Evolutionary conservation across 192 early-diverging fungal species (phyloP), one percentile per base, ranked within the genome.

Genomic region (Fimicolochytrium jonesii): DNA sequence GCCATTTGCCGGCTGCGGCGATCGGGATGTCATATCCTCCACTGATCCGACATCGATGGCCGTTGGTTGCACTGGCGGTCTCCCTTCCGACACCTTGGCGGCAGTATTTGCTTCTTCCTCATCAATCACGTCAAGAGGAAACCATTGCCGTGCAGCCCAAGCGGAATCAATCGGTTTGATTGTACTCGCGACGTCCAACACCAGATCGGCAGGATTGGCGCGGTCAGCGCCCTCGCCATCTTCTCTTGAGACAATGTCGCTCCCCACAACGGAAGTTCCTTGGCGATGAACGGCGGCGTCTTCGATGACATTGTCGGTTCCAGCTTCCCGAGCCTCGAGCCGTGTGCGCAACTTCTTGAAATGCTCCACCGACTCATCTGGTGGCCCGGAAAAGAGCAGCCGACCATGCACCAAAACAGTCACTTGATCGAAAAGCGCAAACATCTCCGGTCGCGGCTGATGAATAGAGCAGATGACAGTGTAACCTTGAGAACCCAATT

Each of bases 401-500:
- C 66, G 46, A 3, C 66, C 66, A 26, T 60, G 49, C 3, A 52
- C 57, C 11, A 95, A 75, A 4, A 95, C 75, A 41, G 90, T 54
- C 7, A 95, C 64, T 18, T 91, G 78, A 68, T 91, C 89, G 68
- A 95, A 93, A 60, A 87, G 82, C 44, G 86, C 81, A 67, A 92
- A 92, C 48, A 92, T 75, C 59, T 88, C 75, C 13, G 90, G 76
- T 2, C 86, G 88, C 34, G 92, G 92, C 71, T 90, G 89, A 71
- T 94, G 92, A 33, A 67, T 67, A 0, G 56, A 59, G 48, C 56
- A 59, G 56, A 91, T 71, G 84, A 93, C 58, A 84, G 78, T 57
- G 87, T 86, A 44, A 86, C 84, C 73, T 46, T 57, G 64, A 3
- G 20, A 33, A 3, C 54, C 54, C n/a, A 57, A 32, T n/a, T 66